phyloP scores from a whole-genome alignment of 805 yeast genomes.

The Kuraishia ogatae region DNA sequence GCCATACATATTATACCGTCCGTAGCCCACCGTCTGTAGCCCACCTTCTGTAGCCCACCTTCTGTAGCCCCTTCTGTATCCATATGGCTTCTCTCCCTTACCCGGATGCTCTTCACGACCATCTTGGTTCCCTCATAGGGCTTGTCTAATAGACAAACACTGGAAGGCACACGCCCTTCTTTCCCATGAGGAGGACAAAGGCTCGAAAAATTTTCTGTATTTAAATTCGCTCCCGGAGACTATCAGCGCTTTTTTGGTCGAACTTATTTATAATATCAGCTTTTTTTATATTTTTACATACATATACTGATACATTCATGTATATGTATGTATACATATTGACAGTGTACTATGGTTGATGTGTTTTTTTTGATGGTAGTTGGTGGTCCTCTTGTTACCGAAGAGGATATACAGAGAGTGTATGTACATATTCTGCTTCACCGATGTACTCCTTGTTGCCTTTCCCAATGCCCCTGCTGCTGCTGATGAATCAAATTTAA shows the following conservation, averaged over 20 bases:
- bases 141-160: background rate
- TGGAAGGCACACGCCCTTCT: background rate
- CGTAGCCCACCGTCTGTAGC: too few species aligned
- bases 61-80: background rate
- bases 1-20: too few species aligned
- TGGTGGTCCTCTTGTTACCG: background rate
- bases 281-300: too few species aligned
- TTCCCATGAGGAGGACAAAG: background rate
- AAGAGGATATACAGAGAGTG: background rate
- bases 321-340: too few species aligned
- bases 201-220: background rate
- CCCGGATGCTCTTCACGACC: background rate
- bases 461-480: background rate
- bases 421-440: background rate
- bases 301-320: too few species aligned
- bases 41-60: background rate
- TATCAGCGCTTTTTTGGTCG: too few species aligned
- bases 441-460: background rate
- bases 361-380: background rate
- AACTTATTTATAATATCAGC: too few species aligned
- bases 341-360: too few species aligned
- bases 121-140: too few species aligned
- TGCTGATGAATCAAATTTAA: conserved; percentile 39
- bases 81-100: background rate
- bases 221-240: background rate